Conservation (phyloP, 768 basidiomycete species). For the Gymnopilus dilepis region DNA sequence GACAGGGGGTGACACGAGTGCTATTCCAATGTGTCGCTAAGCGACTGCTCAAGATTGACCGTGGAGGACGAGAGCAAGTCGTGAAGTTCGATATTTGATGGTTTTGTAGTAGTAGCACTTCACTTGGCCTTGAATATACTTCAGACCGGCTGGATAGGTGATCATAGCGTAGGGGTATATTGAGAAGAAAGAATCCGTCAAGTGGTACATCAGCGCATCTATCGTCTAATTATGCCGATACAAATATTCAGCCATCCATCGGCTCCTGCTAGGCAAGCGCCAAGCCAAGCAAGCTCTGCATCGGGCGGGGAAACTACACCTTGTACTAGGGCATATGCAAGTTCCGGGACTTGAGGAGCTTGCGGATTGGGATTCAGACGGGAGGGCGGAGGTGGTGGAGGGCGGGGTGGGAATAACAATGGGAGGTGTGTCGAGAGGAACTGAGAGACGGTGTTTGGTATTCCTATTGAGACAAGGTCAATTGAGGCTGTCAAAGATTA, state of each 20-base stretch:
- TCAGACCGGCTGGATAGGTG: not conserved
- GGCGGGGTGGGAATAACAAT: conserved; percentile 70
- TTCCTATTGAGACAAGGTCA: conserved; percentile 50
- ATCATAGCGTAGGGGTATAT: conserved; percentile 13
- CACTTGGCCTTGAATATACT: not conserved
- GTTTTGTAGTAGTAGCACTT: not conserved
- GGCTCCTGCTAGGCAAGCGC: conserved; percentile 87
- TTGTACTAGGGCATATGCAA: conserved; percentile 83
- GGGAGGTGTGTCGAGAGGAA: conserved; percentile 79
- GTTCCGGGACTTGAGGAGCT: conserved; percentile 44
- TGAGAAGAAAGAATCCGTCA: conserved; percentile 7
- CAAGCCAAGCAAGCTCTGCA: conserved; percentile 93
- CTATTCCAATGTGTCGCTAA: conserved; percentile 85
- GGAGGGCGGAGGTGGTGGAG: conserved; percentile 49
- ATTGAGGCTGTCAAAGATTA: not conserved
- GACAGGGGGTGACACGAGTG: conserved; percentile 60
- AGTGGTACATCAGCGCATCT: conserved; percentile 15
- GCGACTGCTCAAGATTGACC: conserved; percentile 75
- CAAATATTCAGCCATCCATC: conserved; percentile 97
- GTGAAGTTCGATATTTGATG: conserved; percentile 71
- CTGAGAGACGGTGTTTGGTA: conserved; percentile 69
- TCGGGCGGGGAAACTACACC: conserved; percentile 85
- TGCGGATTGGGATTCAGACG: conserved; percentile 44
- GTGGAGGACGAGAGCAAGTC: conserved; percentile 74
- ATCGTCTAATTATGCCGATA: conserved; percentile 57